Evolutionary conservation across 768 basidiomycete species (phyloP).

Genomic region (Cantharellus cinnabarinus): DNA sequence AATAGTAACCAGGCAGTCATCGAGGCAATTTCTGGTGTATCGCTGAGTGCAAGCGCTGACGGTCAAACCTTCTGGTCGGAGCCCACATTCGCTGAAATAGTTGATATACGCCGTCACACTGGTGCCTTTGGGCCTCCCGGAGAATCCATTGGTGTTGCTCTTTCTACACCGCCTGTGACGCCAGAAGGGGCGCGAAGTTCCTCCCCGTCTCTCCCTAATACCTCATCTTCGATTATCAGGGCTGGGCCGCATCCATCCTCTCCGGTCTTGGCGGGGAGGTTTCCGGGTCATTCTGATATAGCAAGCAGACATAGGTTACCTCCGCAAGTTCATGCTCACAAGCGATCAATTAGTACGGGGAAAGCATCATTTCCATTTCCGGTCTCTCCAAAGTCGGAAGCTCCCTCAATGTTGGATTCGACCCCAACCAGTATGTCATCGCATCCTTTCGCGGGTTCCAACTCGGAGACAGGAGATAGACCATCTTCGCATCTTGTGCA

Average conservation of each 20-base stretch:
- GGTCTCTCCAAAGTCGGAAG: not conserved
- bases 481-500: too few relatives aligned
- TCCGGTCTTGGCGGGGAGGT: not conserved
- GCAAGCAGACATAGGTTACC: slow-evolving; percentile 5
- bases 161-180: not conserved
- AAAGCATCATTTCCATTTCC: not conserved
- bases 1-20: not conserved
- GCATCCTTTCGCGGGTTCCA: not conserved
- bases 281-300: not conserved
- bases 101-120: not conserved
- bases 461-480: too few relatives aligned
- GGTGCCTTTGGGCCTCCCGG: not conserved
- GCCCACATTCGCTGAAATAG: not conserved
- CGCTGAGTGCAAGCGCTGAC: not conserved
- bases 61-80: too few relatives aligned
- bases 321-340: slow-evolving; percentile 1
- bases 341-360: not conserved
- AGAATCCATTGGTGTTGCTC: not conserved
- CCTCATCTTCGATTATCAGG: not conserved
- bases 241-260: not conserved
- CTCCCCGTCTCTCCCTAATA: not conserved
- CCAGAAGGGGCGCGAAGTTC: not conserved
- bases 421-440: not conserved
- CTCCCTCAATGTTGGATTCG: not conserved
- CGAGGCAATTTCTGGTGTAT: not conserved